These are phyloP conservation scores for Lumnitzera littorea DNA, from an alignment of 345 rosid species.

Conservation along the genomic window DNA sequence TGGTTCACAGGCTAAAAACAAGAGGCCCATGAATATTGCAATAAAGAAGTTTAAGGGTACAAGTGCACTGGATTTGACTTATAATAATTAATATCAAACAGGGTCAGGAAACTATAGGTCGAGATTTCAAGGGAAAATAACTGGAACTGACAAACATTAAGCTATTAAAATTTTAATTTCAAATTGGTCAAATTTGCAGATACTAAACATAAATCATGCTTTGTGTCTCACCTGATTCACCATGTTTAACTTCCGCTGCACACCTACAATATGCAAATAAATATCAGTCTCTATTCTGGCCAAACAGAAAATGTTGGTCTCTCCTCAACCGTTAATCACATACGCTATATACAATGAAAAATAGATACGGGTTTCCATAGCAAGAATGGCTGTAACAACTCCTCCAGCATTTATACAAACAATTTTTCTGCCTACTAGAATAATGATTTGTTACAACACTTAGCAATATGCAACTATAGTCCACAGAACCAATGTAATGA, in stretches of 20 bases:
- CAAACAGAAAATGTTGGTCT: neutral
- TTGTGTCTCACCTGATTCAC: constrained; percentile 28
- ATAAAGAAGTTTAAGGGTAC: neutral
- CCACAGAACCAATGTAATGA: no score
- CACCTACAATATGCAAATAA: constrained; percentile 17
- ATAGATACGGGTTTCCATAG: no score
- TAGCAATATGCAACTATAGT: no score
- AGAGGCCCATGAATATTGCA: neutral
- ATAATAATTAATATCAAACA: neutral
- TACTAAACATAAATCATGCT: neutral
- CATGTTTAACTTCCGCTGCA: constrained; percentile 54
- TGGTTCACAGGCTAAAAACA: neutral
- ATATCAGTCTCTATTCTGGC: neutral
- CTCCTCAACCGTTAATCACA: no score
- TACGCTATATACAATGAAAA: no score
- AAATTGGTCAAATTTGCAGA: neutral
- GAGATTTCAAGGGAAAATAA: neutral
- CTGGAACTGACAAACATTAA: neutral
- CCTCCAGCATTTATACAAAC: no score
- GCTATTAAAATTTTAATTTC: no score
- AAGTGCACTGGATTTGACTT: neutral
- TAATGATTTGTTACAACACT: no score
- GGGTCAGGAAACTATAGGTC: neutral
- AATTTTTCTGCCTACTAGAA: no score
- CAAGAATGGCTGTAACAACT: no score